These are phyloP conservation scores for Kondoa malvinella DNA, from an alignment of 768 basidiomycete species.

Conservation along the genomic window DNA sequence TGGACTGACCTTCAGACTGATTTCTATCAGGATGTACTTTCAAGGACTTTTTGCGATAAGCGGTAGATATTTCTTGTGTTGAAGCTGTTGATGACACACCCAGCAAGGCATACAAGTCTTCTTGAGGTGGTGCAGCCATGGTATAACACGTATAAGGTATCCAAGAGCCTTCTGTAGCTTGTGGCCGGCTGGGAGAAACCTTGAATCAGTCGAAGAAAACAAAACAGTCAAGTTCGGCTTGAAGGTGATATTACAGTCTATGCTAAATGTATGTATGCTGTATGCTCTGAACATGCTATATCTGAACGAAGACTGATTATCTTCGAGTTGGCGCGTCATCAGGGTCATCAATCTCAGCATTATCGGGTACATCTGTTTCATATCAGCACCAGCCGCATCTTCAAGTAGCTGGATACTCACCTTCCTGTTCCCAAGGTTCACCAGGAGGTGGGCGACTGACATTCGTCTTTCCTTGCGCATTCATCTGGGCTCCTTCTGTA, in stretches of 20 bases:
- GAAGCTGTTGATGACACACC: slow-evolving; percentile 17
- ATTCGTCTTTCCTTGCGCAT: slow-evolving; percentile 45
- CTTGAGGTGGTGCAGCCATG: background rate
- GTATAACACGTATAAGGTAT: background rate
- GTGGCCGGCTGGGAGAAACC: too few relatives aligned
- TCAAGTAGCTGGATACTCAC: background rate
- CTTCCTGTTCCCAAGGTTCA: background rate
- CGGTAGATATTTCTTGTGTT: slow-evolving; percentile 20
- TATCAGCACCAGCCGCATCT: background rate
- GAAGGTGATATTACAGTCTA: too few relatives aligned
- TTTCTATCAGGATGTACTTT: slow-evolving; percentile 27
- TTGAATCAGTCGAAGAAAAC: too few relatives aligned
- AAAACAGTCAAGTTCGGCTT: too few relatives aligned
- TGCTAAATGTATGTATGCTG: too few relatives aligned
- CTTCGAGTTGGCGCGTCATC: too few relatives aligned
- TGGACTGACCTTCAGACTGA: slow-evolving; percentile 24
- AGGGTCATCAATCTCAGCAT: background rate
- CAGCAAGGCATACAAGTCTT: slow-evolving; percentile 25
- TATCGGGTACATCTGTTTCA: background rate
- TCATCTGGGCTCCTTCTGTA: slow-evolving; percentile 34
- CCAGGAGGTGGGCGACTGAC: slow-evolving; percentile 33
- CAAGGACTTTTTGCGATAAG: slow-evolving; percentile 24
- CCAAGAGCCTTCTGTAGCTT: too few relatives aligned
- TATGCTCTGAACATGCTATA: too few relatives aligned
- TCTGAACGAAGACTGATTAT: too few relatives aligned